These are phyloP conservation scores for Stylosanthes scabra DNA, from an alignment of 331 rosid species.

Conservation along the genomic window DNA sequence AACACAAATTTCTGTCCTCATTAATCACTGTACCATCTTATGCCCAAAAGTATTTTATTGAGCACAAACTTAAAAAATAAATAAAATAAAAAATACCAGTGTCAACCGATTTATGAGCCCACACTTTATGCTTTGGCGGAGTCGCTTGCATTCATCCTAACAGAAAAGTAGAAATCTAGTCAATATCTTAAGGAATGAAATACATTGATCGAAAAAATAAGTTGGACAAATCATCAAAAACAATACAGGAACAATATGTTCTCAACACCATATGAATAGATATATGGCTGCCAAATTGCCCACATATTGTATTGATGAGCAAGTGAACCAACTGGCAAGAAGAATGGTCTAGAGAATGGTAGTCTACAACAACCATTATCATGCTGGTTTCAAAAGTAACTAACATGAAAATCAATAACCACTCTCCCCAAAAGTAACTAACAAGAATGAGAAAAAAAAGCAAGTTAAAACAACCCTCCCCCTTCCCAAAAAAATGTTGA, in stretches of 20 bases:
- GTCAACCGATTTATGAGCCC: conserved; percentile 88
- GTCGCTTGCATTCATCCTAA: conserved; percentile 98
- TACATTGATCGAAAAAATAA: conserved; percentile 1
- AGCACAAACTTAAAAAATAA: conserved; percentile 17
- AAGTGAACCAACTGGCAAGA: conserved; percentile 19
- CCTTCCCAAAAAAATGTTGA: not conserved
- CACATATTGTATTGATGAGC: conserved; percentile 9
- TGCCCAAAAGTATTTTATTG: conserved; percentile 29
- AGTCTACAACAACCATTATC: conserved; percentile 7
- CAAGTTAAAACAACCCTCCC: no score
- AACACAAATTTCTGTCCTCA: conserved; percentile 38
- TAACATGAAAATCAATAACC: not conserved
- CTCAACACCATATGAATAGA: conserved; percentile 21
- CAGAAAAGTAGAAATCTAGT: conserved; percentile 8
- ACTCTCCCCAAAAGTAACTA: conserved; percentile 14
- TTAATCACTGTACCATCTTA: conserved; percentile 28
- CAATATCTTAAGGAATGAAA: conserved; percentile 34
- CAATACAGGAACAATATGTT: conserved; percentile 14
- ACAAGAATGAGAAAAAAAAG: conserved; percentile 16
- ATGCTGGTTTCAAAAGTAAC: conserved; percentile 11
- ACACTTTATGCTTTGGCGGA: conserved; percentile 97
- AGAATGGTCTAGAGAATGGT: not conserved
- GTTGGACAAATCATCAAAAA: conserved; percentile 11
- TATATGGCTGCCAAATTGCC: conserved; percentile 12
- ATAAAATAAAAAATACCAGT: conserved; percentile 63